Evolutionary conservation across 2,329 filamentous ascomycete species (phyloP).

Genomic region (Pseudogymnoascus sp.): DNA sequence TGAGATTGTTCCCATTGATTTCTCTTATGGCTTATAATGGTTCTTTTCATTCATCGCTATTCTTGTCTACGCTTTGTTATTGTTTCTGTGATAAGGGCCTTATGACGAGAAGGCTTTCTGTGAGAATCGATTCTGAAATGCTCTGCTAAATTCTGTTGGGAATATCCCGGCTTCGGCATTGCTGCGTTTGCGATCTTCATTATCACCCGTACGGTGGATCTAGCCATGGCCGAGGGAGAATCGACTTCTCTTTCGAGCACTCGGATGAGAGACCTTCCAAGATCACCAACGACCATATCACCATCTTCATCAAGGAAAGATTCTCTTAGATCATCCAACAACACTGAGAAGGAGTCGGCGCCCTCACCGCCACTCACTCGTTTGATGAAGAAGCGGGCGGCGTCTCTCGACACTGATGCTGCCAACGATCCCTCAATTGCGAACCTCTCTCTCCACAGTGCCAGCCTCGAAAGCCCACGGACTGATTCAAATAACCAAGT

Average conservation of each 20-base stretch:
- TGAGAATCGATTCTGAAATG: background rate
- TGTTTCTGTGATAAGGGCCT: background rate
- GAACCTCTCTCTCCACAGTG: slow-evolving; percentile 24
- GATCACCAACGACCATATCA: background rate
- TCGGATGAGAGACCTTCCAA: slow-evolving; percentile 1
- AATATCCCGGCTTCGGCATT: slow-evolving; percentile 1
- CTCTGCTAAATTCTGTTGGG: background rate
- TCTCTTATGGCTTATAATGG: background rate
- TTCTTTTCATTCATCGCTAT: background rate
- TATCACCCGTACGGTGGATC: slow-evolving; percentile 1
- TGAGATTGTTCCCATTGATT: slow-evolving; percentile 6
- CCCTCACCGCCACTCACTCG: slow-evolving; percentile 22
- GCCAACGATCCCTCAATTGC: slow-evolving; percentile 24
- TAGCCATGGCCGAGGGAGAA: background rate
- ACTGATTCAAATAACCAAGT: slow-evolving; percentile 36
- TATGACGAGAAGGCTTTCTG: background rate
- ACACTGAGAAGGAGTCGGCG: slow-evolving; percentile 21
- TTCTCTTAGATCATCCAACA: slow-evolving; percentile 8
- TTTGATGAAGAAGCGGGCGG: slow-evolving; percentile 28
- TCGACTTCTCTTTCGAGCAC: background rate
- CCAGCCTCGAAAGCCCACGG: slow-evolving; percentile 19
- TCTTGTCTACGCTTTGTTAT: background rate
- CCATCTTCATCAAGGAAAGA: background rate
- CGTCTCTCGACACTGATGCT: slow-evolving; percentile 24
- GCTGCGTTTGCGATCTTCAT: slow-evolving; percentile 6